Base-by-base conservation (phyloP, 768 basidiomycete genomes). In the Chalciporus chontae region DNA sequence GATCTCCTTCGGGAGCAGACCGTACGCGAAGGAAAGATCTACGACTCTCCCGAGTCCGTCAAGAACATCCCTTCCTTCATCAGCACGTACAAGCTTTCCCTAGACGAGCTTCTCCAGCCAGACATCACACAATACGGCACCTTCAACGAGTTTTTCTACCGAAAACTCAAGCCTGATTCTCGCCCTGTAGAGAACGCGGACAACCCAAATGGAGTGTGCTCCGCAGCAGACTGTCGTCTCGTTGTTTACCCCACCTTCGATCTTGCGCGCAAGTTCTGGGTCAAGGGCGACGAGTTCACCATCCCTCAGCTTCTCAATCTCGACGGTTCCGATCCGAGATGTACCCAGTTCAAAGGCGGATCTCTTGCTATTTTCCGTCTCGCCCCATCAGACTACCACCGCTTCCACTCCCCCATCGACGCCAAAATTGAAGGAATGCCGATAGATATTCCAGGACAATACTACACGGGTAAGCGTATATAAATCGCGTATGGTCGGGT, bases 311-410 rank as follows among this genome's bases (percentile, higher is more conserved):
- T 92, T 1, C 70, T 93, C 7, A 63, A 71, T 37, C 70, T 78
- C 2, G 66, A 71, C 17, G 65, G 73, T 0, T 62, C 68, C 40
- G 69, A 80, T 2, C 74, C 77, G 1, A 53, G 68, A 23, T 71
- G 76, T 3, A 52, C 63, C 19, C 50, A 57, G n/a, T 78, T 83
- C 45, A 58, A 69, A 8, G 70, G 72, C 19, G 69, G 73, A 0
- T 73, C 79, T 19, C 61, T 90, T 2, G 85, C 85, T 0, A 80
- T 86, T 50, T 85, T 87, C 66, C 75, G 89, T 45, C 79, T 92
- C 15, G 88, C 90, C 0, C 90, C 88, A 0, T 77, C 82, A 8
- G 89, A 91, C 62, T 90, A 90, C 58, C 89, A 91, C 61, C 80
- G 88, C 13, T 90, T 86, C 75, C 87, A 89, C 54, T 78, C 78